Evolutionary conservation across 2,329 filamentous ascomycete species (phyloP).

Genomic region (Trichoderma oligosporum): DNA sequence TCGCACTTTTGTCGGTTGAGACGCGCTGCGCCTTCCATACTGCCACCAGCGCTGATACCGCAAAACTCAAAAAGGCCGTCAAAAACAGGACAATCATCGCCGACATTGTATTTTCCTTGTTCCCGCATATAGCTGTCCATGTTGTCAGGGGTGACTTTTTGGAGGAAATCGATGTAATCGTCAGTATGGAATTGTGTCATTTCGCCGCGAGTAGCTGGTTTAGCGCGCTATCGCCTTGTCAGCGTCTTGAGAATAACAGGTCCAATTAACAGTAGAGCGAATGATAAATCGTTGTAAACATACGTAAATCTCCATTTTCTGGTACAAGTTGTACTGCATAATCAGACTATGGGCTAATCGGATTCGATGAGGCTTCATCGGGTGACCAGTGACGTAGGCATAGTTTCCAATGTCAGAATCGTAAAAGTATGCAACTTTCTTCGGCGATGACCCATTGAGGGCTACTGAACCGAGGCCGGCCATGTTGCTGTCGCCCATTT

Average conservation of each 20-base stretch:
- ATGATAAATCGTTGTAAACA: conserved; percentile 25
- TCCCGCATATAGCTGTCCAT: conserved; percentile 93
- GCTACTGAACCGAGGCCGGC: conserved; percentile 44
- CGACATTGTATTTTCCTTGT: conserved; percentile 89
- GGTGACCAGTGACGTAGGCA: conserved; percentile 92
- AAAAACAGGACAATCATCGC: conserved; percentile 96
- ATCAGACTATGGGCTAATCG: conserved; percentile 93
- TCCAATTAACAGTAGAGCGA: background rate
- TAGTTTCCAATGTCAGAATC: conserved; percentile 98
- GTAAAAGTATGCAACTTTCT: conserved; percentile 97
- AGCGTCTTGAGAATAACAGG: background rate
- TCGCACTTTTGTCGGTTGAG: conserved; percentile 89
- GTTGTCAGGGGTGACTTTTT: conserved; percentile 95
- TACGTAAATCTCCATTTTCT: conserved; percentile 94
- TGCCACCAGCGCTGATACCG: conserved; percentile 88
- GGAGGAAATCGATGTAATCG: conserved; percentile 93
- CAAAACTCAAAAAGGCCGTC: conserved; percentile 98
- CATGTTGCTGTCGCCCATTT: conserved; percentile 38
- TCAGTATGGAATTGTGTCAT: conserved; percentile 92
- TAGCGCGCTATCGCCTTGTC: conserved; percentile 58
- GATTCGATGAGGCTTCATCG: conserved; percentile 98
- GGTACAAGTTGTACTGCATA: conserved; percentile 92
- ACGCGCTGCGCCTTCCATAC: conserved; percentile 87
- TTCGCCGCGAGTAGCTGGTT: conserved; percentile 82
- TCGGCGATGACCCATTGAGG: conserved; percentile 50